phyloP scores from a whole-genome alignment of 2,329 filamentous ascomycete species.

The Paecilomyces sp. region DNA sequence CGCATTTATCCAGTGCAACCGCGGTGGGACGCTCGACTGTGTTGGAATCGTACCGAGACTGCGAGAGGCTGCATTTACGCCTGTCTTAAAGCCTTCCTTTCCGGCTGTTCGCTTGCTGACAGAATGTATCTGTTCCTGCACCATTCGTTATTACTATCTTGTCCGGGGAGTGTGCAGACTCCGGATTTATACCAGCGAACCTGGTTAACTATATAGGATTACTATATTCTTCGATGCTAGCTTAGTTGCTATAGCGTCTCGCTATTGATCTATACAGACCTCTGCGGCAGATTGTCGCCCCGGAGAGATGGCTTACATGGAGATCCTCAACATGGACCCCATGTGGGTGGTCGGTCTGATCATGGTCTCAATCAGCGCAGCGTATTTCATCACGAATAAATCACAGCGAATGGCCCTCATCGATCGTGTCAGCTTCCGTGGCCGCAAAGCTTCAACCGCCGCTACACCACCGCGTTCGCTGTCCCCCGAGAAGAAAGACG shows the following conservation, averaged over 20 bases:
- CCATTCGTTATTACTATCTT: neutral
- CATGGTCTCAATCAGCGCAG: conserved; percentile 13
- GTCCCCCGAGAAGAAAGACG: conserved; percentile 41
- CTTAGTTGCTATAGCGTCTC: neutral
- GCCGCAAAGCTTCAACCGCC: conserved; percentile 39
- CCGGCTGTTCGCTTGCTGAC: neutral
- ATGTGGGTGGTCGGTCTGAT: conserved; percentile 17
- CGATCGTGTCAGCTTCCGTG: conserved; percentile 29
- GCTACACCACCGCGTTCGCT: conserved; percentile 48
- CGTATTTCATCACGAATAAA: conserved; percentile 20
- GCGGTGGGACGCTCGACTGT: neutral
- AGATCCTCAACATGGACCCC: conserved; percentile 9
- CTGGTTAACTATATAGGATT: neutral
- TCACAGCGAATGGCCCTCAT: conserved; percentile 33
- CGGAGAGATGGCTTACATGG: conserved; percentile 10
- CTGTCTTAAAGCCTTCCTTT: neutral
- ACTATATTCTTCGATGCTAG: neutral
- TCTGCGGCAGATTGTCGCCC: neutral
- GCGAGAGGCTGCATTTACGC: neutral
- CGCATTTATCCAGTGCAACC: neutral
- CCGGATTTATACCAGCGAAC: neutral
- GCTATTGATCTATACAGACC: neutral
- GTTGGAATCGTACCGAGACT: neutral
- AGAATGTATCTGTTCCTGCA: neutral
- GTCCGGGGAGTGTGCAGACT: neutral